phyloP scores from a whole-genome alignment of 225 moss, liverwort and hornwort species.

The Straminergon stramineum region DNA sequence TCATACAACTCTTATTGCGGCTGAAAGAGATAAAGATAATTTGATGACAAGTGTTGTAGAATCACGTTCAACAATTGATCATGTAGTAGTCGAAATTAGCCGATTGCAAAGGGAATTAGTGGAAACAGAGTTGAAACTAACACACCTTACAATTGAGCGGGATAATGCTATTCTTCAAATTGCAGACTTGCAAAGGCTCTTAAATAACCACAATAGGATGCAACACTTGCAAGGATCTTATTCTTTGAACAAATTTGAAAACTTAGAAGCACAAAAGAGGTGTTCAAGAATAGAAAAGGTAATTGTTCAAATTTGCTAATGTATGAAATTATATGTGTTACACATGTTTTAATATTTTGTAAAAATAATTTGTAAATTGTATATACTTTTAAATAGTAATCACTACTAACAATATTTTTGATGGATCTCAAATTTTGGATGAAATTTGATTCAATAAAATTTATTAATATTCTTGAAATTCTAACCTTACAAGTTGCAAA shows the following conservation, averaged over 20 bases:
- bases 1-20: neutral
- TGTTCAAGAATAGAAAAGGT: neutral
- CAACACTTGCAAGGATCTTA: neutral
- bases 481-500: neutral
- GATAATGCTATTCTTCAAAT: slow-evolving; percentile 10
- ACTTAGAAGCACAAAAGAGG: neutral
- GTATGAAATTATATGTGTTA: neutral
- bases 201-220: neutral
- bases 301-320: too few relatives aligned
- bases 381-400: neutral
- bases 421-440: neutral
- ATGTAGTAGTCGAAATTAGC: neutral
- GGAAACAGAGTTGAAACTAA: neutral
- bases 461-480: neutral
- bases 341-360: neutral
- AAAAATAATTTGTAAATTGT: neutral
- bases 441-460: too few relatives aligned
- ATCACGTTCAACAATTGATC: slow-evolving; percentile 4
- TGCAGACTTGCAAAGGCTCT: neutral
- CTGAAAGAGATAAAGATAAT: slow-evolving; percentile 19
- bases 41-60: slow-evolving; percentile 10
- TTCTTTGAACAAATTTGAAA: neutral
- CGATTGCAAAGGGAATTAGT: neutral
- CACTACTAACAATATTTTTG: neutral
- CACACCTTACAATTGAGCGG: neutral